Evolutionary conservation across 2,329 filamentous ascomycete genomes (phyloP).

Genomic region (Alternaria arborescens): DNA sequence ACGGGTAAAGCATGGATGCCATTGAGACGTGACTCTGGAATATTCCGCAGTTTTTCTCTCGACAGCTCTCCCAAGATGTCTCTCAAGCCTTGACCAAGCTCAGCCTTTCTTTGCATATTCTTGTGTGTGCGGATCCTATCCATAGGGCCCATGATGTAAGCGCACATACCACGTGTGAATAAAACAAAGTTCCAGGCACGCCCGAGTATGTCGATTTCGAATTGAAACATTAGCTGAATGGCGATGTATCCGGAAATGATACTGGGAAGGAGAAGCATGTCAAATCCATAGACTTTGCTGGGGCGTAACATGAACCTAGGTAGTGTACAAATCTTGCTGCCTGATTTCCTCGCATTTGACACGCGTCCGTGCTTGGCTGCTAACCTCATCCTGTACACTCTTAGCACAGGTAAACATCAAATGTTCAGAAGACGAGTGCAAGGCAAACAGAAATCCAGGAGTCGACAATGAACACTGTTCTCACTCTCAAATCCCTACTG

Average conservation of each 20-base stretch:
- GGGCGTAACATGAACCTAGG: background rate
- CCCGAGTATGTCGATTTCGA: background rate
- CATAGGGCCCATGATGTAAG: background rate
- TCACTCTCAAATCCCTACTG: background rate
- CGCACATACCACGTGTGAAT: background rate
- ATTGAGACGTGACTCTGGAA: background rate
- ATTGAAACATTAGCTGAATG: background rate
- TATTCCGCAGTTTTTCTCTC: background rate
- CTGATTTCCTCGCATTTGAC: background rate
- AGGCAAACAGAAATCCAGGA: background rate
- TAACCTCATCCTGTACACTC: background rate
- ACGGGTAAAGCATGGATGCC: background rate
- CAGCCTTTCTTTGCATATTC: background rate
- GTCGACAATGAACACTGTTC: background rate
- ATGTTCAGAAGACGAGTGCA: background rate
- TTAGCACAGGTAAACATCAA: background rate
- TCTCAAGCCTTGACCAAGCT: background rate
- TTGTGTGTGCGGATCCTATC: background rate
- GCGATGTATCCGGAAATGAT: background rate
- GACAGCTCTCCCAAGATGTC: background rate
- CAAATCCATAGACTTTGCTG: background rate
- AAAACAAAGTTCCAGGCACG: background rate
- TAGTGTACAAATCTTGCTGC: background rate
- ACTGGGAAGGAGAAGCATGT: background rate
- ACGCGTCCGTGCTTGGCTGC: background rate